These are phyloP conservation scores for Komagataella ulmi DNA, from an alignment of 805 yeast species.

Conservation along the genomic window DNA sequence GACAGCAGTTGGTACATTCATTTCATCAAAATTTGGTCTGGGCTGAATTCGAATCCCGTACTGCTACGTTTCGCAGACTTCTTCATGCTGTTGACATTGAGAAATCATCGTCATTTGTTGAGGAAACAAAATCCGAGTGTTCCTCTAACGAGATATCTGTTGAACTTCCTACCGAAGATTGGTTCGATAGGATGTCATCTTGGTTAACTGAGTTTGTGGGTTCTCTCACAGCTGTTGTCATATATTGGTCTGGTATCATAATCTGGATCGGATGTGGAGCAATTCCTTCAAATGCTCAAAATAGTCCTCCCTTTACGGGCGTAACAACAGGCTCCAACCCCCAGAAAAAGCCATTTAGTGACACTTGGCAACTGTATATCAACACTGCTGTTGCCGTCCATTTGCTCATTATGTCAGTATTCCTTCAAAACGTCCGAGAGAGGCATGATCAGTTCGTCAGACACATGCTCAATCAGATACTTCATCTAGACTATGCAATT, in stretches of 20 bases:
- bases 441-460: background rate
- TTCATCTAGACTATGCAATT: slow-evolving; percentile 7
- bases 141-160: slow-evolving; percentile 9
- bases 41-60: background rate
- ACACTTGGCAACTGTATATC: slow-evolving; percentile 26
- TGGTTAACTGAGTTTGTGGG: slow-evolving; percentile 15
- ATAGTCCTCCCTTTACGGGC: background rate
- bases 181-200: slow-evolving; percentile 21
- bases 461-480: background rate
- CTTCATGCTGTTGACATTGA: slow-evolving; percentile 7
- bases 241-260: slow-evolving; percentile 24
- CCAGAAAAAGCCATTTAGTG: slow-evolving; percentile 14
- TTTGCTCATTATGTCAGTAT: slow-evolving; percentile 19
- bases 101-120: slow-evolving; percentile 13
- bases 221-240: slow-evolving; percentile 15
- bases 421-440: slow-evolving; percentile 5
- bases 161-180: slow-evolving; percentile 12
- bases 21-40: background rate
- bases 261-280: slow-evolving; percentile 25
- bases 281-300: slow-evolving; percentile 6
- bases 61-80: background rate
- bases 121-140: slow-evolving; percentile 16
- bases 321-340: background rate
- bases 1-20: slow-evolving; percentile 18
- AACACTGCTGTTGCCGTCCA: slow-evolving; percentile 27